Base-by-base conservation (phyloP, 768 basidiomycete species). In the Filobasidium wieringae region DNA sequence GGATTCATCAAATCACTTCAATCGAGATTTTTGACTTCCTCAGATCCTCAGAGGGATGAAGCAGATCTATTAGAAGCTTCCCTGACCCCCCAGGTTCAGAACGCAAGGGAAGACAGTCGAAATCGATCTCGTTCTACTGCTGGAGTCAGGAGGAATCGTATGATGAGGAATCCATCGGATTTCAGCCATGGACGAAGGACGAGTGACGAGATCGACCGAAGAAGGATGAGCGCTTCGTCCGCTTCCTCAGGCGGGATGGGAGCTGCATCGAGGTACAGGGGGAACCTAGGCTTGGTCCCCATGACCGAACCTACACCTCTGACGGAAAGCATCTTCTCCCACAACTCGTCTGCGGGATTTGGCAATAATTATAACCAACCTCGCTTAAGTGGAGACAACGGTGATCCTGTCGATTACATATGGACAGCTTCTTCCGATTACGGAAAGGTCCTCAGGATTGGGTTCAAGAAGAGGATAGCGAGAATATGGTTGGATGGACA, bases 391-490 rank as follows among this genome's bases (percentile, higher is more conserved):
- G 43, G 43, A 6, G 43, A 47, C 14, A 27, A 47, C 24, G 43
- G 43, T 14, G 43, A 47, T 12, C 22, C 30, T 1, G 36, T 51
- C 1, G 27, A 70, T 14, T 69, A 63, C 36, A 80, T 93, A 11
- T 95, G 91, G 90, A 85, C 81, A 2, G 79, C 87, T 30, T 79
- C 77, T 59, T 79, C 80, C n/a, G 84, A 85, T 72, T 87, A 87
- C 59, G 89, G 89, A 8, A 83, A 80, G 69, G 88, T 93, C 68
- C 81, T 84, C 5, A 82, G 88, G 17, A 77, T 92, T 29, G 76
- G 91, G 24, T 91, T 86, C 79, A 97, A 96, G 76, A 82, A 91
- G 40, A 79, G 85, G 62, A 88, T 97, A 53, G 87, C 88, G 0
- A 82, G 78, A 47, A 79, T 90, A 11, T 95, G 87, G 71, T 81